A percentile compares a stretch with the other conserved stretches of the same genome.
These are phyloP conservation scores for Boletus rubroflammeus DNA, from an alignment of 768 basidiomycete species.

Conservation along the genomic window DNA sequence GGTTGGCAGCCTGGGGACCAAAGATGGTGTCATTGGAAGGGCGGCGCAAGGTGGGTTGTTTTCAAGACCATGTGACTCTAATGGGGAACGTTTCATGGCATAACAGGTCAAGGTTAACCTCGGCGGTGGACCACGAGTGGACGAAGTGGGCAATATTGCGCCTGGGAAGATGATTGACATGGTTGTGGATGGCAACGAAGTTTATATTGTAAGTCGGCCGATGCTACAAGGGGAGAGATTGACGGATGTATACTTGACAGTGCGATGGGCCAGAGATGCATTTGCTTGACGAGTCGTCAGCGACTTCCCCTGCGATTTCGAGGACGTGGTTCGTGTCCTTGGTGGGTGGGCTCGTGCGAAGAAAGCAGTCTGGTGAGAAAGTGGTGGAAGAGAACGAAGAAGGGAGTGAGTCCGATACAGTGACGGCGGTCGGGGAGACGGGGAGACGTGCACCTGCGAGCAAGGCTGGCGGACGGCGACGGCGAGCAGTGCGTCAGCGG, in stretches of 20 bases:
- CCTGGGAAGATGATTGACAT: slow-evolving; percentile 64
- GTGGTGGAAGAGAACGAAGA: slow-evolving; percentile 36
- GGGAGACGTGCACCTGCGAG: slow-evolving; percentile 38
- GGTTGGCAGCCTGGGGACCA: slow-evolving; percentile 76
- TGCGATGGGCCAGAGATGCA: slow-evolving; percentile 58
- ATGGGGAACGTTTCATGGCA: slow-evolving; percentile 6
- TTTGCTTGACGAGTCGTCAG: slow-evolving; percentile 56
- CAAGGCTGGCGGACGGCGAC: slow-evolving; percentile 62
- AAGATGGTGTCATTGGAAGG: slow-evolving; percentile 62
- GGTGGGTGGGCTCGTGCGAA: slow-evolving; percentile 23
- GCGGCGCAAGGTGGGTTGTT: slow-evolving; percentile 58
- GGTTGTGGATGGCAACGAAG: slow-evolving; percentile 72
- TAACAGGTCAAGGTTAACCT: slow-evolving; percentile 69
- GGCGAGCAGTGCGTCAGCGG: slow-evolving; percentile 53
- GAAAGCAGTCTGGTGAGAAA: slow-evolving; percentile 21
- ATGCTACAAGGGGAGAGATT: slow-evolving; percentile 7
- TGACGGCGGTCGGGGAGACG: slow-evolving; percentile 22
- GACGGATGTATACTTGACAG: slow-evolving; percentile 35
- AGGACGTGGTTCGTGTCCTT: slow-evolving; percentile 71
- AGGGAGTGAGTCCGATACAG: slow-evolving; percentile 41
- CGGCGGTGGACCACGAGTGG: slow-evolving; percentile 46
- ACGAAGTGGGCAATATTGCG: slow-evolving; percentile 53
- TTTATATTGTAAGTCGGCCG: slow-evolving; percentile 63
- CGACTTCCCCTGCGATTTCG: slow-evolving; percentile 49
- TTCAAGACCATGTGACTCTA: neutral